Base-by-base conservation (phyloP, 139 green algal species). In the Pseudopediastrum boryanum region DNA sequence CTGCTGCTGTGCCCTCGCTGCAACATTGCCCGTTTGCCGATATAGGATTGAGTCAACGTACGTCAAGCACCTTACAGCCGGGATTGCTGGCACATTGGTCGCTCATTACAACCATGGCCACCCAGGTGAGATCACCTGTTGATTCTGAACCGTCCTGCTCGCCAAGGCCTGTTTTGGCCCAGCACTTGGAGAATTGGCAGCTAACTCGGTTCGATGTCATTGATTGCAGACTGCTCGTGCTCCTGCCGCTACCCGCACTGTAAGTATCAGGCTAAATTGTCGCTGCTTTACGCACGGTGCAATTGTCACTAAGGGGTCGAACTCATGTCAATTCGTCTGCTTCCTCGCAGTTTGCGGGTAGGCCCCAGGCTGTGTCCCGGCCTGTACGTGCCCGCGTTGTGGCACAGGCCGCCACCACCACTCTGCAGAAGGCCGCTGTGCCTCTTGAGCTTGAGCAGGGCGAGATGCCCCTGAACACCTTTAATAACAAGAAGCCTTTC, bases 381-480 rank as follows among this genome's bases (percentile, higher is more conserved):
- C 29, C 64, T 31, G 21, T 39, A 72, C 73, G 67, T 59, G 12
- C 61, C 19, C 54, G 71, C 29, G 59, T 78, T 46, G 71, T 85
- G n/a, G 71, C 61, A 16, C 73, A 56, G 10, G 73, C 64, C 44
- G 63, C 73, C 65, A 70, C 68, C 58, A 73, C 44, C 64, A 61
- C 52, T 21, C 51, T 82, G 42, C 56, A 36, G 21, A 73, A 74
- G 44, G n/a, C 36, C 27, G 38, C 56, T 21, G 82, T 91, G 64
- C 84, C 87, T 7, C 75, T 83, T 12, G 65, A 85, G 70, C 74
- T 92, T 41, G 87, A 92, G 87, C 76, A 92, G 87, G 87, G 87
- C 46, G 73, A 83, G 59, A 88, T 98, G 89, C 94, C 94, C 50
- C 84, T 98, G 84, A 98, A 98, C 94, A 98, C 94, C 72, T 98